Percentiles rank a stretch among this genome's conserved stretches.
These are phyloP conservation scores for Mucuna pruriens DNA, from an alignment of 306 rosid genomes.

Conservation along the genomic window DNA sequence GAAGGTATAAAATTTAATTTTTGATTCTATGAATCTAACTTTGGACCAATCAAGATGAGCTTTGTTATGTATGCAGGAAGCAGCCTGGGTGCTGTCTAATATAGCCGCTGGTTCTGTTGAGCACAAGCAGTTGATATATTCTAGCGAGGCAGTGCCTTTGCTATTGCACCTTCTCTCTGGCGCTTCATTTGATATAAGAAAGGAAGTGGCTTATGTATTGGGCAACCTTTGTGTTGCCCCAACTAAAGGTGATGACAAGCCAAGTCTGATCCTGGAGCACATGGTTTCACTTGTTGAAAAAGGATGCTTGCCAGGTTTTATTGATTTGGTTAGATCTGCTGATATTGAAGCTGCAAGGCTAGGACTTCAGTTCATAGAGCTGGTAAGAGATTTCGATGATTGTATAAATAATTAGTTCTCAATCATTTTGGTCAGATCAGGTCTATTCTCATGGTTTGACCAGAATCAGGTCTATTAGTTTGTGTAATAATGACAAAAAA, in stretches of 20 bases:
- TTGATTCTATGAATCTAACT: constrained; percentile 8
- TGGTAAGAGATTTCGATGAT: constrained; percentile 61
- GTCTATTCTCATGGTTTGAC: constrained; percentile 12
- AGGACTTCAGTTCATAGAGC: constrained; percentile 88
- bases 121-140: constrained; percentile 79
- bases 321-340: constrained; percentile 82
- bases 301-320: constrained; percentile 88
- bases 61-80: constrained; percentile 64
- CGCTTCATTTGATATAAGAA: constrained; percentile 86
- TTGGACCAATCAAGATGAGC: constrained; percentile 31
- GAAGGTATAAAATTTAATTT: constrained; percentile 62
- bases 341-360: constrained; percentile 92
- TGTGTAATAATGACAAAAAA: not conserved
- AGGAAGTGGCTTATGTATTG: constrained; percentile 89
- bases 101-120: constrained; percentile 85
- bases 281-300: constrained; percentile 71
- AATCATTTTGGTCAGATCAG: constrained; percentile 26
- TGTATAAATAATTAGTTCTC: constrained; percentile 9
- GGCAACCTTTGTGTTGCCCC: constrained; percentile 92
- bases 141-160: constrained; percentile 69
- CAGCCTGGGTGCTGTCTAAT: constrained; percentile 95
- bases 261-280: constrained; percentile 75
- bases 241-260: constrained; percentile 62
- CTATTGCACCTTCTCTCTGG: constrained; percentile 72
- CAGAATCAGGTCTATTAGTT: not conserved